phyloP scores from a whole-genome alignment of 2,329 filamentous ascomycete species.

The Hypoxylon sp. region DNA sequence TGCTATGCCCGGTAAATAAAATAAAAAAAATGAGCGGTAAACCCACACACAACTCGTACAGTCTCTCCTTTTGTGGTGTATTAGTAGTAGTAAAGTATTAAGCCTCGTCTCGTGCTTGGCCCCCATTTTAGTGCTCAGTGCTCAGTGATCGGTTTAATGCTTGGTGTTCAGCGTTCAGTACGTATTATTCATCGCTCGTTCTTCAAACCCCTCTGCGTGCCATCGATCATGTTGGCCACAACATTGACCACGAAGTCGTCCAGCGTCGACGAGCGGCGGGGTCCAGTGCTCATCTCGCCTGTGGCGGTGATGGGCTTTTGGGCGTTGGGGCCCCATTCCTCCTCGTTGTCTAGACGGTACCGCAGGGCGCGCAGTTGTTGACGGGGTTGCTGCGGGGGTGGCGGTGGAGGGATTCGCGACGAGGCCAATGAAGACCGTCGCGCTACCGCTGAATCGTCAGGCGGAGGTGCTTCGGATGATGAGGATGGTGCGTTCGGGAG shows the following conservation, averaged over 20 bases:
- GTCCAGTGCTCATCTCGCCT: background rate
- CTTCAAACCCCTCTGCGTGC: conserved; percentile 37
- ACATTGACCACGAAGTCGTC: conserved; percentile 41
- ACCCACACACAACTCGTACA: conserved; percentile 19
- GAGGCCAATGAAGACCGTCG: background rate
- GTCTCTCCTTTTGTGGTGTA: conserved; percentile 1
- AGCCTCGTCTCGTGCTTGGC: background rate
- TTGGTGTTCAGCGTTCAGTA: background rate
- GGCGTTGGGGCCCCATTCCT: conserved; percentile 5
- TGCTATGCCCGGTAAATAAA: background rate
- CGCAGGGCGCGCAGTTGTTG: conserved; percentile 31
- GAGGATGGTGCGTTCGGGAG: background rate
- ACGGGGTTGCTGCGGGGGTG: conserved; percentile 6
- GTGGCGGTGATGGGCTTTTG: background rate
- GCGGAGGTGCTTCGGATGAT: background rate
- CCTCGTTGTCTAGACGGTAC: conserved; percentile 35
- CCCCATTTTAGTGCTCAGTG: background rate
- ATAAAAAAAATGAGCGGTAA: background rate
- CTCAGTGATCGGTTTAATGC: background rate
- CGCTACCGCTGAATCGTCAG: background rate
- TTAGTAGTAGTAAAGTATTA: background rate
- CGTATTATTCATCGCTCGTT: conserved; percentile 14
- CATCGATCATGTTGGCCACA: conserved; percentile 48
- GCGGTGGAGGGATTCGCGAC: background rate
- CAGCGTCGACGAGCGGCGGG: background rate